Evolutionary conservation across 192 early-diverging fungal species (phyloP), one percentile per base, ranked within the genome.

Genomic region (Umbelopsis ramanniana): DNA sequence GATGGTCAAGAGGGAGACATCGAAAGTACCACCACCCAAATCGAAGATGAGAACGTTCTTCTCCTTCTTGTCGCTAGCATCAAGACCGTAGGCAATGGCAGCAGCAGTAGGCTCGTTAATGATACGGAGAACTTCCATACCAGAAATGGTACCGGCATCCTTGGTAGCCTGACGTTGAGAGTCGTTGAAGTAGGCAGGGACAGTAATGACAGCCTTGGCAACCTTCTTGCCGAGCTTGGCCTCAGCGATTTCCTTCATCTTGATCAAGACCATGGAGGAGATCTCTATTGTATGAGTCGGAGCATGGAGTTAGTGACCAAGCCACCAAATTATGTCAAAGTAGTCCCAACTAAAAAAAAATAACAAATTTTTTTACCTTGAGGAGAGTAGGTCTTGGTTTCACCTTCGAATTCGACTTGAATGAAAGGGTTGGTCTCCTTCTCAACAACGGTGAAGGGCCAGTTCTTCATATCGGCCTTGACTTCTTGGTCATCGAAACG

Each of bases 11-110:
- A 97, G 88, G 40, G 96, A 97, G n/a, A 98, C 96, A 91, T 98
- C 96, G 77, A 97, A 97, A 83, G 95, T 93, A 89, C 96, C 97
- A 84, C 97, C 97, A 79, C 97, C 97, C 73, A 98, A 87, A 86
- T 98, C 97, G 83, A 91, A 98, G 72, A 98, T 94, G 67, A 98
- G 91, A 53, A 97, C 91, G 83, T 97, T 95, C 72, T 88, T 88
- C 86, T 97, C 96, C 71, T 87, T 88, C 79, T 82, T 88, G 52
- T 87, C 92, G 77, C 88, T 93, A 82, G 93, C 92, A 91, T 97
- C 95, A 73, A 98, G 85, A 81, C 97, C 97, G 83, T 98, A 97
- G 75, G 97, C 97, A 81, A 98, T 95, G 72, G 83, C 93, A 38
- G 94, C 94, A 67, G 94, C 94, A 12, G 92, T 96, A 72, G 94